Conservation (phyloP, 345 rosid species). For the Syzygium grande region DNA sequence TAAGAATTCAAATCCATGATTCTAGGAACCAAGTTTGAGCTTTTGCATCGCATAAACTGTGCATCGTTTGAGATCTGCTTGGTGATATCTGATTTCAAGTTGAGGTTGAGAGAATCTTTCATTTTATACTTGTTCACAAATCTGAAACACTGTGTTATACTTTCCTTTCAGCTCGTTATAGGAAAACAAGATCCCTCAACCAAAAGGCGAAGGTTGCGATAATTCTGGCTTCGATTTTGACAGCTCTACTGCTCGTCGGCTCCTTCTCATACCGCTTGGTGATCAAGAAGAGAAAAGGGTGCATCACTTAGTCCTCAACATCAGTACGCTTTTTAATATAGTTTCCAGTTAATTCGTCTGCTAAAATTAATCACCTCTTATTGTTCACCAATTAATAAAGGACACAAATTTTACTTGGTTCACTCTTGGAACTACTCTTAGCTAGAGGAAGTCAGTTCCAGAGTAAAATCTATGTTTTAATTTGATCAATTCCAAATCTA, state of each 20-base stretch:
- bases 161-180: neutral
- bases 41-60: neutral
- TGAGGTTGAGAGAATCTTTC: neutral
- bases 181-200: neutral
- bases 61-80: accelerated
- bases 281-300: neutral
- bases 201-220: neutral
- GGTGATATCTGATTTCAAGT: neutral
- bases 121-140: neutral
- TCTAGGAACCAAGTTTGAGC: neutral
- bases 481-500: neutral
- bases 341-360: conserved; percentile 9
- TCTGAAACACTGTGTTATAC: neutral
- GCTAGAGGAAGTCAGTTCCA: neutral
- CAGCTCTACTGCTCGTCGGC: neutral
- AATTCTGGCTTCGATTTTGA: neutral
- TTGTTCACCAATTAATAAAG: neutral
- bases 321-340: neutral
- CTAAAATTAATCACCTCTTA: neutral
- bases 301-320: neutral
- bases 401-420: neutral
- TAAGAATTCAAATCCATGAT: neutral
- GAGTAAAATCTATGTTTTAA: neutral
- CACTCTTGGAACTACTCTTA: neutral
- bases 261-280: neutral